These are phyloP conservation scores for Spergularia bocconei DNA, from an alignment of 148 eudicot species.

Conservation along the genomic window DNA sequence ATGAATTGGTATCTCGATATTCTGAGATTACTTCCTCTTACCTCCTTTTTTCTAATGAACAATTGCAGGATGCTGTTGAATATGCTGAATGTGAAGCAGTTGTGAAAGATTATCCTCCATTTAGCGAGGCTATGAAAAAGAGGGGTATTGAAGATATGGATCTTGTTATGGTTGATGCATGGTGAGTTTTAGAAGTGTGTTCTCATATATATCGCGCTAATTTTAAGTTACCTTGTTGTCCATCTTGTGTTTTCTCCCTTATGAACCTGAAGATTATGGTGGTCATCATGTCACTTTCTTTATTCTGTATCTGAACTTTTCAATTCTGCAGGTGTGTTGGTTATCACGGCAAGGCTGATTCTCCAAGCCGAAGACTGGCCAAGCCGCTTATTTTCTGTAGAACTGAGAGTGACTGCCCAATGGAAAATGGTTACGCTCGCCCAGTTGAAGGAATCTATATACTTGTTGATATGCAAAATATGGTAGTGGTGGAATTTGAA, in stretches of 20 bases:
- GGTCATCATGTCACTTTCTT: slow-evolving; percentile 5
- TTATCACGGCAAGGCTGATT: slow-evolving; percentile 81
- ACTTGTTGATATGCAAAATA: slow-evolving; percentile 92
- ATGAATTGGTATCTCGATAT: not conserved
- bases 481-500: slow-evolving; percentile 94
- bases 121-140: slow-evolving; percentile 88
- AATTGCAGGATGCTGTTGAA: slow-evolving; percentile 82
- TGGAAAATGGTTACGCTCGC: slow-evolving; percentile 99
- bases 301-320: not conserved
- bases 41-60: not conserved
- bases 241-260: slow-evolving; percentile 2
- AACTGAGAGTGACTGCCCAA: slow-evolving; percentile 98
- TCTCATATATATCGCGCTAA: not conserved
- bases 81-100: slow-evolving; percentile 99
- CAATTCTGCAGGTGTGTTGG: slow-evolving; percentile 77
- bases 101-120: slow-evolving; percentile 86
- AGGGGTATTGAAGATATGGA: slow-evolving; percentile 99
- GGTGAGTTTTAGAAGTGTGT: slow-evolving; percentile 46
- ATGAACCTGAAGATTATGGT: not conserved
- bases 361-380: slow-evolving; percentile 90
- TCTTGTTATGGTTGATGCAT: slow-evolving; percentile 94
- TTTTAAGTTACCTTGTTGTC: not conserved
- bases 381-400: slow-evolving; percentile 92
- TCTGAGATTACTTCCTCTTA: not conserved
- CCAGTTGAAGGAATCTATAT: slow-evolving; percentile 98